phyloP scores from a whole-genome alignment of 1,139 yeast species.

The Kluyveromyces marxianus region DNA sequence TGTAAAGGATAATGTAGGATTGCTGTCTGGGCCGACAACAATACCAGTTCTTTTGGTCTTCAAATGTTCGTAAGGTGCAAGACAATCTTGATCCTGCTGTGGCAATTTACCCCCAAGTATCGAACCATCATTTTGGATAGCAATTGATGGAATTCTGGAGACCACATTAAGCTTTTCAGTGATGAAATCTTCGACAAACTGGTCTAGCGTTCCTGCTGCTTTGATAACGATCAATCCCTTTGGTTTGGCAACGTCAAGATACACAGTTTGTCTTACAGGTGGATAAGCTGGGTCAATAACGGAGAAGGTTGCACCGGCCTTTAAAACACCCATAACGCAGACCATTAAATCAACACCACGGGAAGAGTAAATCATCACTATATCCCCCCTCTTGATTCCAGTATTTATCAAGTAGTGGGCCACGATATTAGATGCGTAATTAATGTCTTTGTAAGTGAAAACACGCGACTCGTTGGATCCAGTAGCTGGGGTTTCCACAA shows the following conservation, averaged over 20 bases:
- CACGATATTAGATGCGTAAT: conserved; percentile 88
- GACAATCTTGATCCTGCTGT: conserved; percentile 38
- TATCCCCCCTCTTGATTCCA: conserved; percentile 85
- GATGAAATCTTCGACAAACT: conserved; percentile 71
- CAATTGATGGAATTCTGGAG: conserved; percentile 69
- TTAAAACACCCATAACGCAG: conserved; percentile 94
- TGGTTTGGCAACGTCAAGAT: conserved; percentile 89
- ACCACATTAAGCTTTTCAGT: conserved; percentile 60
- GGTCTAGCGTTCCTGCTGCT: conserved; percentile 79
- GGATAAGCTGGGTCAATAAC: conserved; percentile 99
- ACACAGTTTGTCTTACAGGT: conserved; percentile 92
- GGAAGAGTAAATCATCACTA: conserved; percentile 94
- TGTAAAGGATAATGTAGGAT: conserved; percentile 95
- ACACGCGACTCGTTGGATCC: conserved; percentile 53
- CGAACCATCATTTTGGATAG: conserved; percentile 68
- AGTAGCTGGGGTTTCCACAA: conserved; percentile 75
- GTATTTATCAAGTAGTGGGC: conserved; percentile 78
- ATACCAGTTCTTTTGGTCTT: conserved; percentile 68
- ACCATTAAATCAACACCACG: conserved; percentile 96
- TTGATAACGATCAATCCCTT: conserved; percentile 80
- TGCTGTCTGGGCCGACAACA: conserved; percentile 94
- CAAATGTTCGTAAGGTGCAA: conserved; percentile 40
- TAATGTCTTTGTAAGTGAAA: conserved; percentile 77
- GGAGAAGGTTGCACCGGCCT: conserved; percentile 97
- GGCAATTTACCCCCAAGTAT: conserved; percentile 48